phyloP scores from a whole-genome alignment of 768 basidiomycete genomes.

The Hygrocybe punicea region DNA sequence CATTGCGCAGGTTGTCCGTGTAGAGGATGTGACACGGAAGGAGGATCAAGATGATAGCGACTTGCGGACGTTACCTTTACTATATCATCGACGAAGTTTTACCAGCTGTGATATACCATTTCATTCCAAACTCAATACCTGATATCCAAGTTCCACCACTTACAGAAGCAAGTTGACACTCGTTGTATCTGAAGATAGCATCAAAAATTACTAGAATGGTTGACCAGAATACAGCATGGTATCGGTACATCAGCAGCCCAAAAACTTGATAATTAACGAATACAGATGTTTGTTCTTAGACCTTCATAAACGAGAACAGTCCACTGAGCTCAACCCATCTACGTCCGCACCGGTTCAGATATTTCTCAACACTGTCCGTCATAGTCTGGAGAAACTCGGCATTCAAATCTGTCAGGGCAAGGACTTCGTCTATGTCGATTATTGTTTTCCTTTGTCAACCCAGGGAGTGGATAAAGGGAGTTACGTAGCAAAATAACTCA shows the following conservation, averaged over 20 bases:
- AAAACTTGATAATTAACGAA: not conserved
- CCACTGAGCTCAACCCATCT: conserved; percentile 81
- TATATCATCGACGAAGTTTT: conserved; percentile 63
- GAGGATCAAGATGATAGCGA: conserved; percentile 25
- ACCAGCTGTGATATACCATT: conserved; percentile 41
- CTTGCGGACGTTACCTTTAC: conserved; percentile 46
- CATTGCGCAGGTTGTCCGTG: conserved; percentile 70
- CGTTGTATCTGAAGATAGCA: not conserved
- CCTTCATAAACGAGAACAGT: conserved; percentile 81
- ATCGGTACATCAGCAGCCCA: not conserved
- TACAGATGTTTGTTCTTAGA: conserved; percentile 28
- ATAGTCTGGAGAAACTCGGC: conserved; percentile 49
- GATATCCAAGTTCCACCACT: too few relatives aligned
- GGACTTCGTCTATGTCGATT: conserved; percentile 51
- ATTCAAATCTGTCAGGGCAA: conserved; percentile 50
- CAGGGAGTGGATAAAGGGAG: not conserved
- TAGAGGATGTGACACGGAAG: conserved; percentile 38
- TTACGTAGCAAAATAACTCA: conserved; percentile 18
- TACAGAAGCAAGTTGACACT: too few relatives aligned
- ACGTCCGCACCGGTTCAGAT: conserved; percentile 83
- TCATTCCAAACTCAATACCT: not conserved
- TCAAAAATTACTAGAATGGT: too few relatives aligned
- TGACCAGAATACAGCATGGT: not conserved
- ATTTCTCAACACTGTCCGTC: conserved; percentile 60
- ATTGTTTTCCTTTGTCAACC: too few relatives aligned